Evolutionary conservation across 2,329 filamentous ascomycete species (phyloP).

Genomic region (Xylariales sp.): DNA sequence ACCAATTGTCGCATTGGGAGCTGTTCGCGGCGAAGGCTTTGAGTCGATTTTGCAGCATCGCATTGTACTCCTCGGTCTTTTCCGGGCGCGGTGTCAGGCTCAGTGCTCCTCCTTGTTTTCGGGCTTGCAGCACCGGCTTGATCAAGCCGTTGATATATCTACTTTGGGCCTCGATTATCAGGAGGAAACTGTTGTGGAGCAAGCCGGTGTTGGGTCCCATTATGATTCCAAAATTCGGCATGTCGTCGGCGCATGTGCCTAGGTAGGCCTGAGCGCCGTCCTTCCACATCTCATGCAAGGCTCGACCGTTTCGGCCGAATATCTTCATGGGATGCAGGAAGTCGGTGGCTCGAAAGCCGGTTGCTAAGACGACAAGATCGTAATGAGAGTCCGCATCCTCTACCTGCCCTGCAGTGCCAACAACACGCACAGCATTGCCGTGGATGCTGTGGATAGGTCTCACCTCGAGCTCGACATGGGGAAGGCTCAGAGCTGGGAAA

Average conservation of each 20-base stretch:
- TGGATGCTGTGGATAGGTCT: no score
- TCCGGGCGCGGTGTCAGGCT: no score
- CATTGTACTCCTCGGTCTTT: no score
- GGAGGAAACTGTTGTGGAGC: conserved; percentile 23
- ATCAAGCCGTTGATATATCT: conserved; percentile 25
- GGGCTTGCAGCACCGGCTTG: conserved; percentile 23
- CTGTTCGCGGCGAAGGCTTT: no score
- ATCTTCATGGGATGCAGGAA: conserved; percentile 25
- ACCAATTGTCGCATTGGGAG: no score
- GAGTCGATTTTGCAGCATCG: no score
- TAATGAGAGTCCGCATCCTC: no score
- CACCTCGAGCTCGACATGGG: conserved; percentile 27
- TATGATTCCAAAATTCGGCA: conserved; percentile 27
- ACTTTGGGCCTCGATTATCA: conserved; percentile 20
- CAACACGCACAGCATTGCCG: no score
- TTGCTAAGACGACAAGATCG: conserved; percentile 24
- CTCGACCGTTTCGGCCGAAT: conserved; percentile 16
- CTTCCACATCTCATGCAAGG: conserved; percentile 23
- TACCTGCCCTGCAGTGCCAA: no score
- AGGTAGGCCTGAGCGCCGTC: conserved; percentile 26
- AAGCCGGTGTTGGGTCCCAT: conserved; percentile 23
- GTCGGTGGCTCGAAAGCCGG: conserved; percentile 20
- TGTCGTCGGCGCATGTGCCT: conserved; percentile 24
- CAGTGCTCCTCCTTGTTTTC: no score
- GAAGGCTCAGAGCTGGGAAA: conserved; percentile 21